phyloP scores from a whole-genome alignment of 768 basidiomycete species.

The Agrocybe pediades region DNA sequence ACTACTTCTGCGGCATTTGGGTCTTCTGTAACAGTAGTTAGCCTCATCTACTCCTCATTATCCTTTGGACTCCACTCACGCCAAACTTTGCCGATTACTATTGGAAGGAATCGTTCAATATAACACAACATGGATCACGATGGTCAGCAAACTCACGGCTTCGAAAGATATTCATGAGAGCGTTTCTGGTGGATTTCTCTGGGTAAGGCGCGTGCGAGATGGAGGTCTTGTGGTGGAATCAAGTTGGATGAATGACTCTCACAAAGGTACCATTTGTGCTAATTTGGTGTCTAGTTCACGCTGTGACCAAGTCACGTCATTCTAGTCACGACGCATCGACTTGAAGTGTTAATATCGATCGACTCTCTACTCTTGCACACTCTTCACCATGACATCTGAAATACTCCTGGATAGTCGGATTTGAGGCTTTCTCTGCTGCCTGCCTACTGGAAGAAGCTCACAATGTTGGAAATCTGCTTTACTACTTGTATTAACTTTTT shows the following conservation, averaged over 20 bases:
- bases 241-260: background rate
- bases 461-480: too few relatives aligned
- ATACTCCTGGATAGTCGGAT: too few relatives aligned
- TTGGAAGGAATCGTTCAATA: conserved; percentile 2
- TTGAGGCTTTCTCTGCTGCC: too few relatives aligned
- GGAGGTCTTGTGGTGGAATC: conserved; percentile 8
- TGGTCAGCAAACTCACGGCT: conserved; percentile 54
- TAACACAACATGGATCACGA: background rate
- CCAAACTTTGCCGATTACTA: conserved; percentile 94
- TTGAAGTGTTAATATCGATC: too few relatives aligned
- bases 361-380: too few relatives aligned
- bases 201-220: conserved; percentile 11
- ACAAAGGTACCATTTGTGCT: conserved; percentile 9
- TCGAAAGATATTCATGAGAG: conserved; percentile 80
- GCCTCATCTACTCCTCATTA: conserved; percentile 13
- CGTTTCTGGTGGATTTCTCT: conserved; percentile 17
- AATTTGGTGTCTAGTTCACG: conserved; percentile 29
- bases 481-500: too few relatives aligned
- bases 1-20: conserved; percentile 94
- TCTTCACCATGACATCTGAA: too few relatives aligned
- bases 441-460: too few relatives aligned
- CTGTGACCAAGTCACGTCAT: conserved; percentile 39
- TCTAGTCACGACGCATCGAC: conserved; percentile 15
- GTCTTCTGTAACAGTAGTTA: conserved; percentile 62
- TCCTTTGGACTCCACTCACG: conserved; percentile 55